A percentile compares a stretch with the other conserved stretches of the same genome.
Conservation (phyloP, 2,329 filamentous ascomycete genomes). For the Epichloe sibirici region DNA sequence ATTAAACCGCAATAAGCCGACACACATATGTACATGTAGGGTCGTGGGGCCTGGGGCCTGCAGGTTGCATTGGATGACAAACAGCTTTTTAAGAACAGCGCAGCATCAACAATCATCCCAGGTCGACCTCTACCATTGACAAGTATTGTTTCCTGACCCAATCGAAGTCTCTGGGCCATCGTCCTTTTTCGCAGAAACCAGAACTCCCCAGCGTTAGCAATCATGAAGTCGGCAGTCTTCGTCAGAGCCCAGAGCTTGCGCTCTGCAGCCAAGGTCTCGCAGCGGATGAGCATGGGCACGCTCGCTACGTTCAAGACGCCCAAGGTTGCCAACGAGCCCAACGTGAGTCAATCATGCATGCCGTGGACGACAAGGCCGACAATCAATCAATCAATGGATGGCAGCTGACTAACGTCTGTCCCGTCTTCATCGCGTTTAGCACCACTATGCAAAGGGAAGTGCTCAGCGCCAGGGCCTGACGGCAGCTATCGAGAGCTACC, state of each 20-base stretch:
- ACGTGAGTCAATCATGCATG: slow-evolving; percentile 45
- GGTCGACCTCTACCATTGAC: background rate
- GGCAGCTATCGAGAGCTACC: slow-evolving; percentile 57
- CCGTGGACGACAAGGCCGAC: background rate
- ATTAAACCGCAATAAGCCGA: slow-evolving; percentile 21
- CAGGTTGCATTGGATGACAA: background rate
- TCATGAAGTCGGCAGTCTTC: slow-evolving; percentile 24
- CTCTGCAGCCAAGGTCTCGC: slow-evolving; percentile 15
- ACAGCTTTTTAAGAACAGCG: background rate
- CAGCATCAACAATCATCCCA: background rate
- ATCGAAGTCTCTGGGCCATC: background rate
- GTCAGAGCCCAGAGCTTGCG: slow-evolving; percentile 21
- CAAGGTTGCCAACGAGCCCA: slow-evolving; percentile 84
- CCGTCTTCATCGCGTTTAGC: slow-evolving; percentile 34
- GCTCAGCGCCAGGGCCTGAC: slow-evolving; percentile 64
- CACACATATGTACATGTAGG: background rate
- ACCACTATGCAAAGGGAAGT: slow-evolving; percentile 80
- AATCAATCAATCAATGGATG: background rate
- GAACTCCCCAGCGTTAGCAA: background rate
- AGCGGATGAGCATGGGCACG: slow-evolving; percentile 33
- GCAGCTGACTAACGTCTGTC: background rate
- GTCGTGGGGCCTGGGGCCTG: background rate
- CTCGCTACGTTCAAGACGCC: slow-evolving; percentile 83
- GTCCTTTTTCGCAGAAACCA: background rate
- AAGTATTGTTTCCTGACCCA: background rate